Conservation (phyloP, 345 rosid genomes). For the Eucalyptus pumila region DNA sequence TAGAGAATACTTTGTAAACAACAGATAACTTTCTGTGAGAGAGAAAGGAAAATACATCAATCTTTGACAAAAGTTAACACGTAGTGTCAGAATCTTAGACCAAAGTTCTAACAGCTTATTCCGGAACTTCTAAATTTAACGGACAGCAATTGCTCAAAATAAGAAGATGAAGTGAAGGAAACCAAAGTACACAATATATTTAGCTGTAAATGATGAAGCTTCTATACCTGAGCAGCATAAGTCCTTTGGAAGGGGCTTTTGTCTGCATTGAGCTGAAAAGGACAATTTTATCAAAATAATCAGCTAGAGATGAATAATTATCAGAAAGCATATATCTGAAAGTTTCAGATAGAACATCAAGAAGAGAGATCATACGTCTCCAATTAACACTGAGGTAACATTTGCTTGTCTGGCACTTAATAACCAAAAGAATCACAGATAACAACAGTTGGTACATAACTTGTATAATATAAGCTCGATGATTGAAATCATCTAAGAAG, state of each 20-base stretch:
- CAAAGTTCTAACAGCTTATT: not conserved
- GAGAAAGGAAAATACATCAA: not conserved
- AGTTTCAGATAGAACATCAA: not conserved
- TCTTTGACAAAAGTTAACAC: not conserved
- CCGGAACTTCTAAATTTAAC: not conserved
- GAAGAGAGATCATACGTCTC: not conserved
- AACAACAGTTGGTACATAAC: not conserved
- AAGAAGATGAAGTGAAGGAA: not conserved
- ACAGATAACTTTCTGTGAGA: not conserved
- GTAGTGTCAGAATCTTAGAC: not conserved
- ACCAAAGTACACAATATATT: not conserved
- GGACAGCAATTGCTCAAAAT: not conserved
- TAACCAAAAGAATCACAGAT: not conserved
- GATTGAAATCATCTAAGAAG: not conserved
- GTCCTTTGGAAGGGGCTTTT: slow-evolving; percentile 96
- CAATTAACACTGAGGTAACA: not conserved
- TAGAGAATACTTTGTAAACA: not conserved
- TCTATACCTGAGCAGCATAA: slow-evolving; percentile 81
- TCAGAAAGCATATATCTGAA: not conserved
- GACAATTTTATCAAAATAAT: not conserved
- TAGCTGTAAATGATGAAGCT: not conserved
- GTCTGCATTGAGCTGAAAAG: slow-evolving; percentile 76
- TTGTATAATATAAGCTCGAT: not conserved
- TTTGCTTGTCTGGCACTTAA: not conserved
- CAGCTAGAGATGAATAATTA: not conserved